Conservation (phyloP, 2,329 filamentous ascomycete genomes). For the Verticillium albo-atrum region DNA sequence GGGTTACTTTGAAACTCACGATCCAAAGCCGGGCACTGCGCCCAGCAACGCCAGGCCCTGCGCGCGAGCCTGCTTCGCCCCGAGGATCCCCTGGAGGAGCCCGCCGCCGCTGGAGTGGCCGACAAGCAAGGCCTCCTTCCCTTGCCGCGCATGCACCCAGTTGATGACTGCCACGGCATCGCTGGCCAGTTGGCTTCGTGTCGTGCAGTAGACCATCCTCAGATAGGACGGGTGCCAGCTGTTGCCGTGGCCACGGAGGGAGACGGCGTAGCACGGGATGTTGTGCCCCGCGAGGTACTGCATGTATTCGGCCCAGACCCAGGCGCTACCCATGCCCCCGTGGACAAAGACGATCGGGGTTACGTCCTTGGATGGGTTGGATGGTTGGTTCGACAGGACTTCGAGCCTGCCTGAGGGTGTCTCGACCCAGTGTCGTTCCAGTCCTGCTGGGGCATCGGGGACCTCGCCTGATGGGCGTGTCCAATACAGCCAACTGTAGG, state of each 20-base stretch:
- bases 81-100: conserved; percentile 43
- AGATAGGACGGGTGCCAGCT: conserved; percentile 46
- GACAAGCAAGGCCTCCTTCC: conserved; percentile 34
- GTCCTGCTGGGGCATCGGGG: conserved; percentile 28
- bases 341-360: conserved; percentile 47
- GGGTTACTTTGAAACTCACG: conserved; percentile 26
- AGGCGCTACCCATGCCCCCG: conserved; percentile 49
- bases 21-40: conserved; percentile 43
- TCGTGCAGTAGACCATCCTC: conserved; percentile 42
- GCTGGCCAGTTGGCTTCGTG: conserved; percentile 32
- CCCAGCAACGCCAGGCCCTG: conserved; percentile 41
- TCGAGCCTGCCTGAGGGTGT: conserved; percentile 43
- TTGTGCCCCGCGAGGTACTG: conserved; percentile 37
- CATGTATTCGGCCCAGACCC: conserved; percentile 49
- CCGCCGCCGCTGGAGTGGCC: conserved; percentile 50
- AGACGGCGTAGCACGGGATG: conserved; percentile 47
- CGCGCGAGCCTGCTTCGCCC: conserved; percentile 31
- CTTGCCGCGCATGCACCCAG: conserved; percentile 27
- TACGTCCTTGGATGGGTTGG: conserved; percentile 2
- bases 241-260: conserved; percentile 46
- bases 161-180: conserved; percentile 39
- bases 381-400: conserved; percentile 37
- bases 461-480: conserved; percentile 17
- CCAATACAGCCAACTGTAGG: conserved; percentile 26
- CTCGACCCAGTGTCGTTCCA: conserved; percentile 37